Percentiles rank a stretch among this genome's conserved stretches.
Conservation (phyloP, 106 monocot species). For the Platanthera zijinensis region DNA sequence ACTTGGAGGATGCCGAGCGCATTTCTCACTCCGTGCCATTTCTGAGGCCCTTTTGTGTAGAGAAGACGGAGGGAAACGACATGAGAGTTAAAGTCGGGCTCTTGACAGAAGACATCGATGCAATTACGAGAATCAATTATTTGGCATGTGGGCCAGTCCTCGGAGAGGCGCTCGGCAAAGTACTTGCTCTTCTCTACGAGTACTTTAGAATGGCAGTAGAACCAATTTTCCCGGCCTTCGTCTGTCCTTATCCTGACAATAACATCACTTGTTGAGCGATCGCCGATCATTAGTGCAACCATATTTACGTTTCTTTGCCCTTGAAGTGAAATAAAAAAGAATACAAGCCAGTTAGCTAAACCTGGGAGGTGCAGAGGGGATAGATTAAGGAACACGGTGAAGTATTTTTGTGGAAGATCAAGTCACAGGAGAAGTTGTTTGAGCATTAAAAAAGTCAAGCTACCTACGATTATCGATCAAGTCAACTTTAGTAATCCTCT, state of each 20-base stretch:
- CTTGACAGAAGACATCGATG: slow-evolving; percentile 67
- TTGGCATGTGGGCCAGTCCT: slow-evolving; percentile 84
- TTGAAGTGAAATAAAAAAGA: not conserved
- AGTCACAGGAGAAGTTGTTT: no score
- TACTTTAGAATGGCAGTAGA: slow-evolving; percentile 71
- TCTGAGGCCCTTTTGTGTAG: slow-evolving; percentile 41
- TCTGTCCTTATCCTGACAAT: slow-evolving; percentile 66
- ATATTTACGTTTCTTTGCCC: slow-evolving; percentile 9
- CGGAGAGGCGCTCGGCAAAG: slow-evolving; percentile 81
- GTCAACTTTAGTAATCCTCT: no score
- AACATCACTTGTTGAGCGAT: slow-evolving; percentile 68
- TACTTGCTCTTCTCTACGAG: slow-evolving; percentile 68
- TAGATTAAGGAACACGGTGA: no score
- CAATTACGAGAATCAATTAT: slow-evolving; percentile 78
- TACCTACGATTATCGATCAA: no score
- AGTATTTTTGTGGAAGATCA: no score
- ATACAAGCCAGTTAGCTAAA: no score
- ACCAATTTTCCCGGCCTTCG: slow-evolving; percentile 69
- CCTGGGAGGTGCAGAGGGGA: no score
- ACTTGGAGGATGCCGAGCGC: slow-evolving; percentile 78
- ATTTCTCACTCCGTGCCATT: slow-evolving; percentile 54
- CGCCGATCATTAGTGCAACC: slow-evolving; percentile 35
- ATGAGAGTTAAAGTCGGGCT: slow-evolving; percentile 61
- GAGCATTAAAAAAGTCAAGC: no score
- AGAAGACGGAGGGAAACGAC: slow-evolving; percentile 60